phyloP scores from a whole-genome alignment of 129 eudicot species.

The Tagetes erecta region DNA sequence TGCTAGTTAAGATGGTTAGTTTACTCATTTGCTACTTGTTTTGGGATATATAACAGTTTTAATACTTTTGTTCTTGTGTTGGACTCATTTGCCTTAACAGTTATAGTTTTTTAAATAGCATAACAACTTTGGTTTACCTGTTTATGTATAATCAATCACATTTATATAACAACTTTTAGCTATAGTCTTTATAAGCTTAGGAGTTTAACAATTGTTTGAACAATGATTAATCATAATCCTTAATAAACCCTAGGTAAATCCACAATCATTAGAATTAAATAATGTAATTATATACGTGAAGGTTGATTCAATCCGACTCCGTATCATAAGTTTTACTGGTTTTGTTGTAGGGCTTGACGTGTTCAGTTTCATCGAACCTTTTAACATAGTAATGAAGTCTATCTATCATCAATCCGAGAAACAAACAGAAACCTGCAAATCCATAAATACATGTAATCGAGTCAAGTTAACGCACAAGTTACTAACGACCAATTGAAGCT shows the following conservation, averaged over 20 bases:
- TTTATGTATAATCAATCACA: no score
- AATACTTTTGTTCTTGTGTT: no score
- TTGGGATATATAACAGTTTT: no score
- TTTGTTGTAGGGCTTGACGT: constrained; percentile 3
- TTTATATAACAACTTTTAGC: no score
- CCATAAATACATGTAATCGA: neutral
- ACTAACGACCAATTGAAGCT: neutral
- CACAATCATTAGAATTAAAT: neutral
- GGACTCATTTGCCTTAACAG: no score
- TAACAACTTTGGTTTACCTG: no score
- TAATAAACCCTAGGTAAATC: neutral
- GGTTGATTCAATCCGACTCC: constrained; percentile 26
- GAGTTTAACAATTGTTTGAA: neutral
- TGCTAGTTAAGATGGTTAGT: no score
- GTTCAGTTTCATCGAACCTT: constrained; percentile 29
- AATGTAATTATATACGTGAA: neutral
- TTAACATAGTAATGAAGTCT: constrained; percentile 80
- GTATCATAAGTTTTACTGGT: constrained; percentile 5
- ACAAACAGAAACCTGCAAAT: constrained; percentile 62
- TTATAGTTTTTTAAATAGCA: no score
- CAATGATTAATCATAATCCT: no score
- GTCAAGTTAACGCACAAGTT: neutral
- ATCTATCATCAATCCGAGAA: constrained; percentile 72
- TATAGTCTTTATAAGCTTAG: no score
- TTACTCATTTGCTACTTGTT: no score